These are phyloP conservation scores for Keithomyces neogunnii DNA, from an alignment of 2,329 filamentous ascomycete genomes.

Conservation along the genomic window DNA sequence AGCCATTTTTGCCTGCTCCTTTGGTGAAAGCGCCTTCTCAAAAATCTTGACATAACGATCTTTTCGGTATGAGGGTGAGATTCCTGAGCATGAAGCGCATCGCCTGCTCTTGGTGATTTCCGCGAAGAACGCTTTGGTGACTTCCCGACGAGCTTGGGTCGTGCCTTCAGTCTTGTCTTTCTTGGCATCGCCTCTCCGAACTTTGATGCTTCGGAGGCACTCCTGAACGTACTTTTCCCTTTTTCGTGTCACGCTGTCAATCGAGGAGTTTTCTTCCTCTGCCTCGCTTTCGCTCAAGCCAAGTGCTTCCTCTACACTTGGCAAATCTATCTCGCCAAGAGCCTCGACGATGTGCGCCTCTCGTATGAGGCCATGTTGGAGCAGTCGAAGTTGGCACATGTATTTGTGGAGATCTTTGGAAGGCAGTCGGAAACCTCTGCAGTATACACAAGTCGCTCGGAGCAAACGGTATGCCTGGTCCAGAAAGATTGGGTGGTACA, in stretches of 20 bases:
- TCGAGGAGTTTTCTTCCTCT: slow-evolving; percentile 48
- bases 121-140: slow-evolving; percentile 75
- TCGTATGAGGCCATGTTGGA: slow-evolving; percentile 74
- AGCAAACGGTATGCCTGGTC: slow-evolving; percentile 82
- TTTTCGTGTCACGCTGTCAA: slow-evolving; percentile 44
- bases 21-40: slow-evolving; percentile 65
- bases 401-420: slow-evolving; percentile 69
- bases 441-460: slow-evolving; percentile 83
- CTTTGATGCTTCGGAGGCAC: slow-evolving; percentile 54
- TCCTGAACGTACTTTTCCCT: slow-evolving; percentile 62
- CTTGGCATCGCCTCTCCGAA: slow-evolving; percentile 38
- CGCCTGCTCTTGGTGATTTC: slow-evolving; percentile 60
- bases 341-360: slow-evolving; percentile 54
- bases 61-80: slow-evolving; percentile 79
- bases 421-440: slow-evolving; percentile 76
- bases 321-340: slow-evolving; percentile 34
- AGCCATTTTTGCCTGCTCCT: slow-evolving; percentile 71
- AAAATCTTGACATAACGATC: slow-evolving; percentile 93
- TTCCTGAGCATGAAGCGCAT: slow-evolving; percentile 59
- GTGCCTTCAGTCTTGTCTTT: slow-evolving; percentile 76
- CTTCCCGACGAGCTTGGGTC: slow-evolving; percentile 62
- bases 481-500: slow-evolving; percentile 96
- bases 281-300: slow-evolving; percentile 46
- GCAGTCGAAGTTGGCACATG: slow-evolving; percentile 73
- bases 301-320: slow-evolving; percentile 24